These are phyloP conservation scores for Eucalyptus cloeziana DNA, from an alignment of 345 rosid species.

Conservation along the genomic window DNA sequence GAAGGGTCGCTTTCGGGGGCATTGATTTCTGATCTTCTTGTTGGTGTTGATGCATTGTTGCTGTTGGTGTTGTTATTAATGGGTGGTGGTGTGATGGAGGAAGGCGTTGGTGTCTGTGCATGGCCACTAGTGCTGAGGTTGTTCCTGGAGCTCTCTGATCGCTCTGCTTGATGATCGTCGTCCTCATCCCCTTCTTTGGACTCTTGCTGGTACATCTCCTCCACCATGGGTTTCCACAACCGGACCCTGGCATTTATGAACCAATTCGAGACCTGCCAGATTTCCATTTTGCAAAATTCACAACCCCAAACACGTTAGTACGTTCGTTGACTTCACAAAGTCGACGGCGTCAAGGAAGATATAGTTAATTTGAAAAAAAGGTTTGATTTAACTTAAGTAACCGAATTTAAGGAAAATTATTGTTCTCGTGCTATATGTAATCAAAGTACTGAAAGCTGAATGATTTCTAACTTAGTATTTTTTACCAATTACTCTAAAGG, in stretches of 20 bases:
- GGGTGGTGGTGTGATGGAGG: constrained; percentile 3
- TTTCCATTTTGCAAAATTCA: neutral
- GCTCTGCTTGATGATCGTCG: neutral
- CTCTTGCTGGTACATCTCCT: constrained; percentile 97
- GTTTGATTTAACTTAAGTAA: neutral
- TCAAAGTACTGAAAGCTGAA: neutral
- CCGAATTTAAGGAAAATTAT: neutral
- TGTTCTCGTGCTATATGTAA: neutral
- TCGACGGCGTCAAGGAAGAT: neutral
- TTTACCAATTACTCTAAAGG: neutral
- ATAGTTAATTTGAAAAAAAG: neutral
- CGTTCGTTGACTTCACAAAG: neutral
- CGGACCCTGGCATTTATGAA: constrained; percentile 98
- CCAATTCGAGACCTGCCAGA: constrained; percentile 87
- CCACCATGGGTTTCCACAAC: constrained; percentile 99
- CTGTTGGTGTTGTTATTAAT: constrained; percentile 4
- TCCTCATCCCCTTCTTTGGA: constrained; percentile 35
- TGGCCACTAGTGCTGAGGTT: neutral
- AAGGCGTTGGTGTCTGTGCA: constrained; percentile 53
- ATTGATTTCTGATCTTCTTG: constrained; percentile 45
- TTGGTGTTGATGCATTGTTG: constrained; percentile 17
- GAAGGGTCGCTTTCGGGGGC: constrained; percentile 72
- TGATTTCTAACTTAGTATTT: neutral
- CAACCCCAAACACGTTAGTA: neutral
- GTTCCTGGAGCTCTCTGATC: constrained; percentile 10